These are phyloP conservation scores for Aspergillus intermedius DNA, from an alignment of 2,329 filamentous ascomycete species.

Conservation along the genomic window DNA sequence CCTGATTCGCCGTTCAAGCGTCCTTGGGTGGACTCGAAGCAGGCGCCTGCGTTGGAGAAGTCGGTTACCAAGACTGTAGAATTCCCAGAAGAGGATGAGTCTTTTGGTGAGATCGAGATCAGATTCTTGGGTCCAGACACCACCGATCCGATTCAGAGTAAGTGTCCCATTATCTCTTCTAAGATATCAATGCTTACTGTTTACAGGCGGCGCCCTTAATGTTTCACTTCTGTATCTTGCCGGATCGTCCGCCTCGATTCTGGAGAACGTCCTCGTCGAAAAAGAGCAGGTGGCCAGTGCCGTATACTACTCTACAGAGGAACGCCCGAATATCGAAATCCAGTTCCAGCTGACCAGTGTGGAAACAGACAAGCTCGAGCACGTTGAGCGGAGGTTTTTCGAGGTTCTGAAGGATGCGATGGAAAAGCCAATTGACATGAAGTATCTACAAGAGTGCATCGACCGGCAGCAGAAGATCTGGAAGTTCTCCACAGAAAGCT, in stretches of 20 bases:
- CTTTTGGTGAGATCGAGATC: conserved; percentile 78
- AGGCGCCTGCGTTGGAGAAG: conserved; percentile 64
- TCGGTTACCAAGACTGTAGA: conserved; percentile 72
- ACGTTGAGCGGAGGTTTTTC: conserved; percentile 80
- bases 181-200: conserved; percentile 2
- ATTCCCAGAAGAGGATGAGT: conserved; percentile 96
- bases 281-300: conserved; percentile 86
- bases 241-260: conserved; percentile 83
- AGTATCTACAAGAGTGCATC: conserved; percentile 83
- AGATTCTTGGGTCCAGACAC: conserved; percentile 82
- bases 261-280: conserved; percentile 90
- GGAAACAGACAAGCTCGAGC: conserved; percentile 72
- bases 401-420: conserved; percentile 76
- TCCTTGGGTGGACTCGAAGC: conserved; percentile 85
- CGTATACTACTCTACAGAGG: conserved; percentile 71
- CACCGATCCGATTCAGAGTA: conserved; percentile 58
- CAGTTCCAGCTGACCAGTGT: conserved; percentile 83
- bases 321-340: conserved; percentile 73
- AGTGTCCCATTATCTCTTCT: conserved; percentile 12
- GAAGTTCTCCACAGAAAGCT: conserved; percentile 76
- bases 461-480: conserved; percentile 72
- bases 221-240: conserved; percentile 80
- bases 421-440: conserved; percentile 72
- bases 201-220: conserved; percentile 61
- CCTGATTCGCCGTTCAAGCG: conserved; percentile 69